A percentile compares a stretch with the other conserved stretches of the same genome.
phyloP scores from a whole-genome alignment of 2,329 filamentous ascomycete species.

The Xylaria sp. region DNA sequence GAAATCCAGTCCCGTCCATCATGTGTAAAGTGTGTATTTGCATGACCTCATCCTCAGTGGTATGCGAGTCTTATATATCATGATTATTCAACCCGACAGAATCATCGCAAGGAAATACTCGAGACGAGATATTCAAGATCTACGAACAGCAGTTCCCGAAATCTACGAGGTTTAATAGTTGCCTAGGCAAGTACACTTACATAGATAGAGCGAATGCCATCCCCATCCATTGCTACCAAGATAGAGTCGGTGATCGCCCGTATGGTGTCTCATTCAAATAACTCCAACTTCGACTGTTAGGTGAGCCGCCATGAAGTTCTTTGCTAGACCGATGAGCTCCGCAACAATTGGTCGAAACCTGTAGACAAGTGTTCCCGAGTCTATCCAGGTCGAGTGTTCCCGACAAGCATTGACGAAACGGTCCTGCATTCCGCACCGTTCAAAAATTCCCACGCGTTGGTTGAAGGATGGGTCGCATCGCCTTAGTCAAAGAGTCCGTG shows the following conservation, averaged over 20 bases:
- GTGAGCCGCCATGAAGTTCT: neutral
- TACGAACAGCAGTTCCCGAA: neutral
- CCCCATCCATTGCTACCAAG: constrained; percentile 89
- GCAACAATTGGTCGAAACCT: neutral
- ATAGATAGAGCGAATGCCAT: constrained; percentile 99
- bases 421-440: neutral
- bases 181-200: constrained; percentile 73
- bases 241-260: constrained; percentile 25
- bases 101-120: neutral
- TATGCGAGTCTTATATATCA: neutral
- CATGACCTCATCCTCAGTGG: neutral
- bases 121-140: neutral
- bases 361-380: constrained; percentile 27
- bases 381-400: neutral
- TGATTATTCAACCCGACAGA: neutral
- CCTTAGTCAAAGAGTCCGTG: neutral
- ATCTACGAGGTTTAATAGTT: constrained; percentile 37
- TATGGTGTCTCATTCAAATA: neutral
- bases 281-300: neutral
- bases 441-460: neutral
- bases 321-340: neutral
- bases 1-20: neutral
- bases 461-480: neutral
- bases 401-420: neutral
- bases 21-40: neutral